phyloP scores from a whole-genome alignment of 179 eudicot genomes.

The Spergularia azorica region DNA sequence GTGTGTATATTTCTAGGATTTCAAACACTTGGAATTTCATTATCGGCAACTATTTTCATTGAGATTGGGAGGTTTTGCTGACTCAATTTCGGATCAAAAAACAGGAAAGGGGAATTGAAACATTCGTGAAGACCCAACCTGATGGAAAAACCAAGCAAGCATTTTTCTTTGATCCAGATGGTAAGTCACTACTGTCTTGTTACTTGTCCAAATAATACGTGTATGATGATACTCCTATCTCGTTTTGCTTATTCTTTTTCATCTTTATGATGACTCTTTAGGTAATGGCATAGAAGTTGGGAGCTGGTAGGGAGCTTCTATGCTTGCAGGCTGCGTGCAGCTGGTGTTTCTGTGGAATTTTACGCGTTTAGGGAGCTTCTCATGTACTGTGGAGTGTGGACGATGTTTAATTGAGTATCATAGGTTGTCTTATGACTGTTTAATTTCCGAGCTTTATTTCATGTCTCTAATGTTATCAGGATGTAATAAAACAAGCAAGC shows the following conservation, averaged over 20 bases:
- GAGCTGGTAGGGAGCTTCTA: slow-evolving; percentile 33
- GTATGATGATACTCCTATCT: background rate
- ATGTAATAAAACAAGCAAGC: too few relatives aligned
- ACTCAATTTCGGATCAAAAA: background rate
- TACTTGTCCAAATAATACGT: background rate
- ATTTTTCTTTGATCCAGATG: slow-evolving; percentile 96
- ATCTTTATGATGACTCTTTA: slow-evolving; percentile 25
- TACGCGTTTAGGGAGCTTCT: background rate
- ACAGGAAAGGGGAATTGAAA: slow-evolving; percentile 80
- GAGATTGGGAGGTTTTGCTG: background rate
- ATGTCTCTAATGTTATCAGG: too few relatives aligned
- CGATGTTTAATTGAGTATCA: too few relatives aligned
- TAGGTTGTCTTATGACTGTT: too few relatives aligned
- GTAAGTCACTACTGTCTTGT: slow-evolving; percentile 33
- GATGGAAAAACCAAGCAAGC: slow-evolving; percentile 80
- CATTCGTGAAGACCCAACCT: slow-evolving; percentile 59
- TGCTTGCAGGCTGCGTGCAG: slow-evolving; percentile 18
- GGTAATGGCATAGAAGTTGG: slow-evolving; percentile 86
- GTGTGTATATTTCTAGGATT: background rate
- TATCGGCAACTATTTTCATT: background rate
- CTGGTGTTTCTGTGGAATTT: background rate
- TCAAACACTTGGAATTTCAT: background rate
- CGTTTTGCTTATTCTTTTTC: background rate
- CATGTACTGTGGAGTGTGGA: too few relatives aligned
- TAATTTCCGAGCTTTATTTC: too few relatives aligned